Evolutionary conservation across 1,284 basidiomycete genomes (phyloP).

Genomic region (Butyriboletus pseudospeciosus): DNA sequence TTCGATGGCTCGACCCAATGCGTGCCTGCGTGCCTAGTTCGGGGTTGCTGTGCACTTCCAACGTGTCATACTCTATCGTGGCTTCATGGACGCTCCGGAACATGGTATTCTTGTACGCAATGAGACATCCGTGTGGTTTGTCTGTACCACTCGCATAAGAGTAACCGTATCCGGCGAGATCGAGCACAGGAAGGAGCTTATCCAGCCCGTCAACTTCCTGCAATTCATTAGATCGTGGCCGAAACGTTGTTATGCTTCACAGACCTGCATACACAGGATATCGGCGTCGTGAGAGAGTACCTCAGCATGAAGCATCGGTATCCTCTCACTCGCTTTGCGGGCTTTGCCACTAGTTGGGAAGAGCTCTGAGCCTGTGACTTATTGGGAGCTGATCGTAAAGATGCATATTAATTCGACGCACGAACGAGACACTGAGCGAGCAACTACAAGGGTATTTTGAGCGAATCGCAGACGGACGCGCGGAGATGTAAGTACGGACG

Average conservation of each 20-base stretch:
- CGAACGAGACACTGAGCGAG: constrained; percentile 75
- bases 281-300: constrained; percentile 64
- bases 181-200: constrained; percentile 57
- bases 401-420: constrained; percentile 39
- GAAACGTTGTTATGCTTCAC: constrained; percentile 5
- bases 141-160: constrained; percentile 61
- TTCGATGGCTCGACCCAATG: constrained; percentile 64
- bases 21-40: constrained; percentile 32
- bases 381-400: not conserved
- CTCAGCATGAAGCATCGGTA: constrained; percentile 72
- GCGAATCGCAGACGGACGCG: not conserved
- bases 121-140: constrained; percentile 81
- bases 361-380: constrained; percentile 64
- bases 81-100: constrained; percentile 47
- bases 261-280: constrained; percentile 79
- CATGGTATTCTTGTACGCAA: constrained; percentile 59
- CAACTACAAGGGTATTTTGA: constrained; percentile 42
- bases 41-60: constrained; percentile 44
- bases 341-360: constrained; percentile 79
- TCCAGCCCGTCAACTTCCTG: constrained; percentile 77
- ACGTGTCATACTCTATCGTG: constrained; percentile 65
- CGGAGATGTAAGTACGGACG: constrained; percentile 43
- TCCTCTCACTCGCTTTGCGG: constrained; percentile 67
- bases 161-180: constrained; percentile 55
- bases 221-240: constrained; percentile 1